Base-by-base conservation (phyloP, 2,329 filamentous ascomycete species). In the Volutella citrinella region DNA sequence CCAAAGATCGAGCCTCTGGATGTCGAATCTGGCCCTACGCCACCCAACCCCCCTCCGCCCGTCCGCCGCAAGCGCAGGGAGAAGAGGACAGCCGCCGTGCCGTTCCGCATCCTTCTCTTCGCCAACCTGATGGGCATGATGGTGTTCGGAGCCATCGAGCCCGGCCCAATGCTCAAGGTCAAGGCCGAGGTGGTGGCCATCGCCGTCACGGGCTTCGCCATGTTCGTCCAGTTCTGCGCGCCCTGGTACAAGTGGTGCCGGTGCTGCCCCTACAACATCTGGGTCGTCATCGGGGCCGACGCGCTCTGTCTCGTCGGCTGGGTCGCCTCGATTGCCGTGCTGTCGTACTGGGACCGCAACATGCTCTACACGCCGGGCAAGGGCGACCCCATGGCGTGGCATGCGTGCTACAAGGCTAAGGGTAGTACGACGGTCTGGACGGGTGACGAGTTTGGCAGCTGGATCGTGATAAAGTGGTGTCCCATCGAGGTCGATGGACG, bases 381-480 rank as follows among this genome's bases (percentile, higher is more conserved):
- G 4, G 30, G 21, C 12, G 21, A 32, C 21, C 30, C 30, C 6
- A 16, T 5, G 4, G 30, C n/a, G 21, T 32, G 30, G 30, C 25
- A 24, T 17, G 8, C 13, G 12, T 32, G 30, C 21, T 15, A 11
- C 13, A 7, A 15, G 8, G 15, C 15, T n/a, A 5, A 9, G 14
- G 3, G n/a, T 10, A 24, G 30, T 20, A 22, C 23, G 7, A 24
- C 10, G 14, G 30, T 32, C 10, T 25, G 20, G 30, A 32, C 30
- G 20, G 16, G 17, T 5, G 21, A 32, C 14, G 30, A 22, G 10
- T 17, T 32, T 14, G 30, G 30, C 21, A 13, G 25, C 10, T 32
- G 30, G 30, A 24, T 32, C 20, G 17, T 26, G 10, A n/a, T 33
- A 19, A 19, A 20, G 18, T 34, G 32, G 32, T 34, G 32, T 17